These are phyloP conservation scores for Aspergillus viridinutans DNA, from an alignment of 2,329 filamentous ascomycete species.

Conservation along the genomic window DNA sequence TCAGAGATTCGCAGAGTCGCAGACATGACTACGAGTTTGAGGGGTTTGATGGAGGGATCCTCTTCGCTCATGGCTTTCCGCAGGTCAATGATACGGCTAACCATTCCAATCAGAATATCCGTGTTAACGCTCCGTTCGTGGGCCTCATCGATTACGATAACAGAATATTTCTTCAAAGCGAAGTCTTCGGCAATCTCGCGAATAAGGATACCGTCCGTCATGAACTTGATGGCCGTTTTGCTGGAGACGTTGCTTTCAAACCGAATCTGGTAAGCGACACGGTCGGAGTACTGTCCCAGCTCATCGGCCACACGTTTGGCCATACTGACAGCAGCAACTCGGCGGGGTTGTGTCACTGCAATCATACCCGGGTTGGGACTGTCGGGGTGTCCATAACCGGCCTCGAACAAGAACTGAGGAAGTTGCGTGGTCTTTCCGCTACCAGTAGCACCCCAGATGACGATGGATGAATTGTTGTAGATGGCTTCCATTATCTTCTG, in stretches of 20 bases:
- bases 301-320: slow-evolving; percentile 86
- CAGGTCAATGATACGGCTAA: slow-evolving; percentile 85
- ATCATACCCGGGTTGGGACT: slow-evolving; percentile 87
- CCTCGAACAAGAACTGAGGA: slow-evolving; percentile 92
- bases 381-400: slow-evolving; percentile 75
- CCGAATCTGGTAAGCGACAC: slow-evolving; percentile 88
- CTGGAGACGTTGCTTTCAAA: slow-evolving; percentile 80
- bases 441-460: slow-evolving; percentile 91
- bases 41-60: slow-evolving; percentile 65
- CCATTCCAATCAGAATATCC: slow-evolving; percentile 95
- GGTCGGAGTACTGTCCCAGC: slow-evolving; percentile 68
- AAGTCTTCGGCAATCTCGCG: slow-evolving; percentile 90
- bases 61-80: slow-evolving; percentile 70
- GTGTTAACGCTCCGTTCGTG: slow-evolving; percentile 98
- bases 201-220: slow-evolving; percentile 95
- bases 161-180: slow-evolving; percentile 81
- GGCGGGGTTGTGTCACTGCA: slow-evolving; percentile 87
- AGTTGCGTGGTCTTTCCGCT: slow-evolving; percentile 98
- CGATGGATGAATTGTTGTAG: slow-evolving; percentile 81
- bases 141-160: slow-evolving; percentile 91
- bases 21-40: slow-evolving; percentile 98
- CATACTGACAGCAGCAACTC: slow-evolving; percentile 96
- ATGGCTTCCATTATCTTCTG: slow-evolving; percentile 98
- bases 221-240: slow-evolving; percentile 92
- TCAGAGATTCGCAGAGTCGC: slow-evolving; percentile 89